A percentile compares a stretch with the other conserved stretches of the same genome.
Evolutionary conservation across 441 rosid species (phyloP).

Genomic region (Gossypium davidsonii): DNA sequence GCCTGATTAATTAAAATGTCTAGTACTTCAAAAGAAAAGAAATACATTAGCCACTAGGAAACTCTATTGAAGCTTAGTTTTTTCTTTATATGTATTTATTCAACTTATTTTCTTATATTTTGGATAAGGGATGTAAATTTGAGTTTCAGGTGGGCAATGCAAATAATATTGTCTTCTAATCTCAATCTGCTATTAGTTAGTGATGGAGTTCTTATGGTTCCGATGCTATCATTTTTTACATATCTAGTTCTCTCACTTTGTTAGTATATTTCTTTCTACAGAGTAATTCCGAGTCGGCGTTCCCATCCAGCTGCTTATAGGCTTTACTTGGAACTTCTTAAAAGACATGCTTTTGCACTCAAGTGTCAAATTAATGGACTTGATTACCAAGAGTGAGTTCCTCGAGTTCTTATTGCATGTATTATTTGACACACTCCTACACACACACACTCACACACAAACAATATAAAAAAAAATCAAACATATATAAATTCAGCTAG

Average conservation of each 20-base stretch:
- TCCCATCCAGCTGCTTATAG: slow-evolving; percentile 54
- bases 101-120: background rate
- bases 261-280: slow-evolving; percentile 20
- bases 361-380: slow-evolving; percentile 39
- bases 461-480: background rate
- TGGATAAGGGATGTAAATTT: background rate
- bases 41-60: background rate
- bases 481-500: background rate
- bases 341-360: slow-evolving; percentile 41
- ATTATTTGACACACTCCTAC: background rate
- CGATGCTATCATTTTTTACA: background rate
- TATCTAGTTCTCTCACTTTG: background rate
- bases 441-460: background rate
- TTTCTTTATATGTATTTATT: background rate
- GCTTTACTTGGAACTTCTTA: slow-evolving; percentile 61
- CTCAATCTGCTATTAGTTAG: background rate
- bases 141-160: background rate
- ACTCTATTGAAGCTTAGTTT: background rate
- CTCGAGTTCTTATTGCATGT: background rate
- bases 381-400: slow-evolving; percentile 47
- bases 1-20: slow-evolving; percentile 2
- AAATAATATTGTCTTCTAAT: background rate
- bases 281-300: slow-evolving; percentile 46
- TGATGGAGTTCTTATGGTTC: background rate
- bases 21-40: background rate